A percentile compares a stretch with the other conserved stretches of the same genome.
phyloP scores from a whole-genome alignment of 75 land plant species.

The Selaginella moellendorffii region DNA sequence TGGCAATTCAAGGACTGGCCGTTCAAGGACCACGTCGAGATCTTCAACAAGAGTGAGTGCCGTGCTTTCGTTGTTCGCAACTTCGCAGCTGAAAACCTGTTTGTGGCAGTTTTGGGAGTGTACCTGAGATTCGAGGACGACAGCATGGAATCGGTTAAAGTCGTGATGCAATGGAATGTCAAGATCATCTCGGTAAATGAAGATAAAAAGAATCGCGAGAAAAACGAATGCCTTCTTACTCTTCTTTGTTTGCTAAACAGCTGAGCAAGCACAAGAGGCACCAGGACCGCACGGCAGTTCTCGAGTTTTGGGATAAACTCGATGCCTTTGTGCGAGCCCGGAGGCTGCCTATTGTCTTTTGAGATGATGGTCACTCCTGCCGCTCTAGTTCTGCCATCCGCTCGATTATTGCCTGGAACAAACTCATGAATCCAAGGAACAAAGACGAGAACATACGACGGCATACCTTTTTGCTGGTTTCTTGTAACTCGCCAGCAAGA shows the following conservation, averaged over 20 bases:
- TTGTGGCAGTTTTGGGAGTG: slow-evolving; percentile 82
- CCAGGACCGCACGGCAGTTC: slow-evolving; percentile 86
- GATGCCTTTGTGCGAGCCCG: slow-evolving; percentile 45
- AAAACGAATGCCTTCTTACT: not conserved
- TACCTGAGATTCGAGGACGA: slow-evolving; percentile 95
- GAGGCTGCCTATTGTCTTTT: too few species aligned
- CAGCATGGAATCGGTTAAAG: slow-evolving; percentile 84
- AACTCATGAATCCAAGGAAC: slow-evolving; percentile 46
- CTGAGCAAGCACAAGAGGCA: slow-evolving; percentile 96
- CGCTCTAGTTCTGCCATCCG: slow-evolving; percentile 94
- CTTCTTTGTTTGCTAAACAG: slow-evolving; percentile 22
- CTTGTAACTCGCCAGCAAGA: slow-evolving; percentile 93
- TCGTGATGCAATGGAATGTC: slow-evolving; percentile 94
- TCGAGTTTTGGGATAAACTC: slow-evolving; percentile 83
- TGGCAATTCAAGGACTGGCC: slow-evolving; percentile 99
- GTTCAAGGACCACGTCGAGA: slow-evolving; percentile 84
- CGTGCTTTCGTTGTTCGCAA: not conserved
- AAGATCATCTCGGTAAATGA: slow-evolving; percentile 68
- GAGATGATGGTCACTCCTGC: slow-evolving; percentile 74
- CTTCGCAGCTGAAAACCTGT: not conserved
- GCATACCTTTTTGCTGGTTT: slow-evolving; percentile 81
- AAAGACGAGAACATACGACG: slow-evolving; percentile 39
- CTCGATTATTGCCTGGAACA: slow-evolving; percentile 82
- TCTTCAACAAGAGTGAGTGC: slow-evolving; percentile 80
- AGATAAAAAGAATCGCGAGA: too few species aligned